Evolutionary conservation across 2,329 filamentous ascomycete genomes (phyloP).

Genomic region (Botrytis porri): DNA sequence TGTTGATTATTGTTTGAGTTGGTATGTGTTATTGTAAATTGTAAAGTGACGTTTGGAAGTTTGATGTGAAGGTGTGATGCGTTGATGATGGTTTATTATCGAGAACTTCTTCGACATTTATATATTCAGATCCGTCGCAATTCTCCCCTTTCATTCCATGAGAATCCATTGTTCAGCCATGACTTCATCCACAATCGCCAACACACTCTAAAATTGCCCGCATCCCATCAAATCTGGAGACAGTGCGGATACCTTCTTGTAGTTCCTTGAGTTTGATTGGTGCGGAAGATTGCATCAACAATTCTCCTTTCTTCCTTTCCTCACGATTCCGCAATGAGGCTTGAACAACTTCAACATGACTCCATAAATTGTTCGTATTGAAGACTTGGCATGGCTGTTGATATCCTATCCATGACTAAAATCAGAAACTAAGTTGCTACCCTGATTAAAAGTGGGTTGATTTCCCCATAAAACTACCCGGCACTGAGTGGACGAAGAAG

Average conservation of each 20-base stretch:
- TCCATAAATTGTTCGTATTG: conserved; percentile 10
- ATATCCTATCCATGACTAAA: not conserved
- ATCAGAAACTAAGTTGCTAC: not conserved
- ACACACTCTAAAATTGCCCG: not conserved
- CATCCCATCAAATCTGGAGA: not conserved
- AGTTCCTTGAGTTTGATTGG: not conserved
- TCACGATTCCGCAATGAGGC: not conserved
- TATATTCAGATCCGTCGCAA: conserved; percentile 1
- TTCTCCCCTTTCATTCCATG: not conserved
- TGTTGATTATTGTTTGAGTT: conserved; percentile 12
- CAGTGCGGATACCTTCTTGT: not conserved
- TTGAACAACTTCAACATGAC: not conserved
- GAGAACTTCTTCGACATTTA: conserved; percentile 7
- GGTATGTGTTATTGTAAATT: not conserved
- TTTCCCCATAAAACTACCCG: not conserved
- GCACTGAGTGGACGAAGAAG: not conserved
- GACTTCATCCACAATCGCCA: conserved; percentile 4
- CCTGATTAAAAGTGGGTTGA: conserved; percentile 6
- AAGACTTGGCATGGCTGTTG: not conserved
- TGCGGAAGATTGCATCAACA: conserved; percentile 1
- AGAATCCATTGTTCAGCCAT: not conserved
- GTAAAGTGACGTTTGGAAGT: not conserved
- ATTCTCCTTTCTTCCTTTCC: not conserved
- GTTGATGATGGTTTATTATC: not conserved
- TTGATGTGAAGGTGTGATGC: not conserved